Conservation (phyloP, 352 stramenopile genomes). For the Pythium rhizo-oryzae region DNA sequence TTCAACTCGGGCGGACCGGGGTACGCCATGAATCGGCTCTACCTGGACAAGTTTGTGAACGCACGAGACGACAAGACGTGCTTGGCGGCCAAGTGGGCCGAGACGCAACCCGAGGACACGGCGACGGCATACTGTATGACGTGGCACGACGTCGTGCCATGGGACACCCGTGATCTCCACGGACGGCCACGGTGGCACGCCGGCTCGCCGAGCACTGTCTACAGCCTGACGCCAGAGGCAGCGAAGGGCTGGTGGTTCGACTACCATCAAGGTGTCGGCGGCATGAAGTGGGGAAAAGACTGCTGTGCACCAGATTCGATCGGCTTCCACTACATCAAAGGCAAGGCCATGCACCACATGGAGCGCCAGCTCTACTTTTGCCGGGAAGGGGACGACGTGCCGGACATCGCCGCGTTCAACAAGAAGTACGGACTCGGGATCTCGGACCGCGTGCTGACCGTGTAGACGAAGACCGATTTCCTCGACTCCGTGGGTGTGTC, state of each 20-base stretch:
- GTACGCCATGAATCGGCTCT: slow-evolving; percentile 82
- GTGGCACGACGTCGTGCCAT: slow-evolving; percentile 72
- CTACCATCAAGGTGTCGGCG: slow-evolving; percentile 72
- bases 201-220: slow-evolving; percentile 67
- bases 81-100: slow-evolving; percentile 57
- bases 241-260: slow-evolving; percentile 67
- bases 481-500: no score
- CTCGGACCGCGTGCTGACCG: slow-evolving; percentile 6
- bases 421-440: slow-evolving; percentile 7
- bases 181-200: slow-evolving; percentile 78
- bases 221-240: slow-evolving; percentile 49
- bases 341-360: slow-evolving; percentile 76
- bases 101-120: slow-evolving; percentile 76
- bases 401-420: slow-evolving; percentile 7
- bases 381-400: slow-evolving; percentile 27
- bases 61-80: slow-evolving; percentile 58
- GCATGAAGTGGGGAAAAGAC: slow-evolving; percentile 52
- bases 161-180: slow-evolving; percentile 66
- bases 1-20: no score
- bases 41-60: slow-evolving; percentile 67
- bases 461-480: no score
- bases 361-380: slow-evolving; percentile 75
- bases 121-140: slow-evolving; percentile 87
- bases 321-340: slow-evolving; percentile 81
- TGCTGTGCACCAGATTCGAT: slow-evolving; percentile 65